phyloP scores from a whole-genome alignment of 164 flowering plant species.

The Chimonanthus praecox region DNA sequence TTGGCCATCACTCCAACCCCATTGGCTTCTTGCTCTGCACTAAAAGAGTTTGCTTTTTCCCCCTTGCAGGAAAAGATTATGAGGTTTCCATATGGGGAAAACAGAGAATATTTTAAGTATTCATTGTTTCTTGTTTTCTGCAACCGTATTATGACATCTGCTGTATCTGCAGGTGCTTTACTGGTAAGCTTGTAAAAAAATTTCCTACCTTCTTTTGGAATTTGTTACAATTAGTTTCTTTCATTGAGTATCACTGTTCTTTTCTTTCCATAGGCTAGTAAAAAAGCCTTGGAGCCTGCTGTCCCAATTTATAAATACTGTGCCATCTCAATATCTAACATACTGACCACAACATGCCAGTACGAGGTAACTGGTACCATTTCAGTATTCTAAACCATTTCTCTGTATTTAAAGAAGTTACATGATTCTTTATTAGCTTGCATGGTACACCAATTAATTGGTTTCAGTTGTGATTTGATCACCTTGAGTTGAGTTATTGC shows the following conservation, averaged over 20 bases:
- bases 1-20: no score
- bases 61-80: constrained; percentile 82
- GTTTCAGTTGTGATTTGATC: background rate
- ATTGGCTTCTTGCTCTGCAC: background rate
- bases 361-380: constrained; percentile 59
- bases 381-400: background rate
- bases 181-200: constrained; percentile 39
- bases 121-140: constrained; percentile 96
- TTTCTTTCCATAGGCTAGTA: constrained; percentile 55
- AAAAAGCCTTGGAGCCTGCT: constrained; percentile 79
- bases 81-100: constrained; percentile 86
- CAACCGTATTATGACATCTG: constrained; percentile 85
- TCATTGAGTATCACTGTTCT: background rate
- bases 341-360: constrained; percentile 94
- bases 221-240: constrained; percentile 5
- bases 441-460: background rate
- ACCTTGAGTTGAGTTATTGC: background rate
- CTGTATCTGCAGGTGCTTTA: constrained; percentile 73
- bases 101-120: constrained; percentile 69
- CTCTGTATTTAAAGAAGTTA: background rate
- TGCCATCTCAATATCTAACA: constrained; percentile 81
- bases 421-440: background rate
- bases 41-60: background rate
- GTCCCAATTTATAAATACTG: constrained; percentile 88
- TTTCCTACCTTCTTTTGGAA: background rate